These are phyloP conservation scores for Xerocomus spinulosus DNA, from an alignment of 768 basidiomycete species.

Conservation along the genomic window DNA sequence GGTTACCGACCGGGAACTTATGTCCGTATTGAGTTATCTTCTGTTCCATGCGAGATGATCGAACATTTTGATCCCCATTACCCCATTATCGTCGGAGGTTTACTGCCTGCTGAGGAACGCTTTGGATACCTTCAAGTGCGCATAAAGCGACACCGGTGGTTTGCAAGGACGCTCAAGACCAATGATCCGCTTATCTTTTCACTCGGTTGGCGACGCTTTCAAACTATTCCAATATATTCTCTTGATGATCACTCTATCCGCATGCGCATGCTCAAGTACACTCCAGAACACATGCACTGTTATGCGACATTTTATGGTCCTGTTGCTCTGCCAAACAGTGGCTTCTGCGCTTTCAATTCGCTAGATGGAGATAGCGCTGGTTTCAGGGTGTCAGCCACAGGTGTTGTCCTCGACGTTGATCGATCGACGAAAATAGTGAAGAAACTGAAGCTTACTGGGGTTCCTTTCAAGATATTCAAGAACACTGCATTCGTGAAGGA, in stretches of 20 bases:
- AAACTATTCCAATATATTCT: slow-evolving; percentile 91
- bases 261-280: slow-evolving; percentile 99
- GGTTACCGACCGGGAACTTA: slow-evolving; percentile 89
- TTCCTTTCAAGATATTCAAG: slow-evolving; percentile 97
- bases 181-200: slow-evolving; percentile 97
- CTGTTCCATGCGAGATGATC: slow-evolving; percentile 88
- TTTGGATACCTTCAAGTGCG: slow-evolving; percentile 94
- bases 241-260: slow-evolving; percentile 97
- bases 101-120: slow-evolving; percentile 83
- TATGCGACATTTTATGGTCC: slow-evolving; percentile 98
- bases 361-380: slow-evolving; percentile 60
- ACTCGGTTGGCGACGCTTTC: slow-evolving; percentile 97
- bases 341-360: slow-evolving; percentile 96
- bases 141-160: slow-evolving; percentile 96
- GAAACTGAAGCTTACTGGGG: slow-evolving; percentile 94
- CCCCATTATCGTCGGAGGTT: slow-evolving; percentile 89
- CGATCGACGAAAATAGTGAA: slow-evolving; percentile 94
- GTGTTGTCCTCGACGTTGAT: slow-evolving; percentile 92
- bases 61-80: slow-evolving; percentile 89
- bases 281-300: slow-evolving; percentile 99
- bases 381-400: slow-evolving; percentile 90
- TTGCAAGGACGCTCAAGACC: slow-evolving; percentile 83
- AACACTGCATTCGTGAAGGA: slow-evolving; percentile 98
- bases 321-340: slow-evolving; percentile 85
- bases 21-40: slow-evolving; percentile 81